Percentiles rank a stretch among this genome's conserved stretches.
Conservation (phyloP, 257 asterid genomes). For the Solanum commersonii region DNA sequence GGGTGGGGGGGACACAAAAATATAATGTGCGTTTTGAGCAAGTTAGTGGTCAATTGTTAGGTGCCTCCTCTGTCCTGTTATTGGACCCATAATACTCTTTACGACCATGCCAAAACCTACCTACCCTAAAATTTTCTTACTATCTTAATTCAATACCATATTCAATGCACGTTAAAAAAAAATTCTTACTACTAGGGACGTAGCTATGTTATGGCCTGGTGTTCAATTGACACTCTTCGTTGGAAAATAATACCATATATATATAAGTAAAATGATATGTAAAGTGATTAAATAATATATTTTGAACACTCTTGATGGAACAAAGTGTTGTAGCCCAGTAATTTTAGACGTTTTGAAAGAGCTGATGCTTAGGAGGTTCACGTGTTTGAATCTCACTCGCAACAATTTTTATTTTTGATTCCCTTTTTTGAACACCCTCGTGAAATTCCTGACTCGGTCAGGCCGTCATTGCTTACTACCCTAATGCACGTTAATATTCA, state of each 20-base stretch:
- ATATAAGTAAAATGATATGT: no score
- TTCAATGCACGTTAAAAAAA: background rate
- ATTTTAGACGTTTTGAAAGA: no score
- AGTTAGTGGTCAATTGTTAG: slow-evolving; percentile 18
- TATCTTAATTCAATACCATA: background rate
- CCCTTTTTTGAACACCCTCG: background rate
- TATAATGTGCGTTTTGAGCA: background rate
- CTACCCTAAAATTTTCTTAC: background rate
- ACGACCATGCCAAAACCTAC: background rate
- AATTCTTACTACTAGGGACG: no score
- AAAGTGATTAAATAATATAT: background rate
- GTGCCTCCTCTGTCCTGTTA: slow-evolving; percentile 6
- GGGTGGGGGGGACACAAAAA: background rate
- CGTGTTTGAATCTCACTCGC: background rate
- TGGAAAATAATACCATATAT: no score
- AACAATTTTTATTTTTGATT: no score
- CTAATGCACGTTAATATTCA: background rate
- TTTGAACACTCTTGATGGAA: no score
- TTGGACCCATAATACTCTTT: background rate
- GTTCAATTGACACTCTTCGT: background rate
- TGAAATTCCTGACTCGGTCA: no score
- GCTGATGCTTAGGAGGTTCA: fast-evolving
- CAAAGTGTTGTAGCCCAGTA: no score
- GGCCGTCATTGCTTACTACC: background rate
- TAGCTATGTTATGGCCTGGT: no score